Evolutionary conservation across 2,329 filamentous ascomycete species (phyloP).

Genomic region (Exophiala lecanii-corni): DNA sequence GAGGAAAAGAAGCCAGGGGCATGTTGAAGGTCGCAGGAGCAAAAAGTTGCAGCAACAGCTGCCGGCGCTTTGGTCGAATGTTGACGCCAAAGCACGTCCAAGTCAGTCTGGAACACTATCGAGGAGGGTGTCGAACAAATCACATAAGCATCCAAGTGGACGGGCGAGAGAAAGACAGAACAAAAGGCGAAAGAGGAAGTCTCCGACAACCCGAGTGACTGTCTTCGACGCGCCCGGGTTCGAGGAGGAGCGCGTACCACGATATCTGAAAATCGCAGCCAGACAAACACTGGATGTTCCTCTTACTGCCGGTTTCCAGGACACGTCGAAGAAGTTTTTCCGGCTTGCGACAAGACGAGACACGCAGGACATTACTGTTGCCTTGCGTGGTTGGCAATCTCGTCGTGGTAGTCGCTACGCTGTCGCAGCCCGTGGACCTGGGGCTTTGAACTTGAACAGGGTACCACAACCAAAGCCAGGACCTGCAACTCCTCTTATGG

Average conservation of each 20-base stretch:
- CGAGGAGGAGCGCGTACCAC: constrained; percentile 36
- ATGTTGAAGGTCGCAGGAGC: neutral
- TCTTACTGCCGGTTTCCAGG: constrained; percentile 36
- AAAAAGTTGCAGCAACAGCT: constrained; percentile 15
- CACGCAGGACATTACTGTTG: constrained; percentile 50
- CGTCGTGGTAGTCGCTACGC: neutral
- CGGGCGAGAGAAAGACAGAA: neutral
- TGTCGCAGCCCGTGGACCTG: neutral
- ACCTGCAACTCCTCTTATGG: no score
- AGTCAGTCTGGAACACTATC: neutral
- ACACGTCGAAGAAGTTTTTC: constrained; percentile 49
- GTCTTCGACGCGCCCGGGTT: constrained; percentile 25
- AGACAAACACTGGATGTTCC: constrained; percentile 47
- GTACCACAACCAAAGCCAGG: no score
- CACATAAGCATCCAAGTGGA: neutral
- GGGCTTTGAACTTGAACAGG: no score
- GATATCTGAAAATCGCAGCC: constrained; percentile 53
- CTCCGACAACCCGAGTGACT: constrained; percentile 12
- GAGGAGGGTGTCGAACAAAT: neutral
- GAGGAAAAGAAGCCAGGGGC: constrained; percentile 6
- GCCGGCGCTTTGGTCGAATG: constrained; percentile 3
- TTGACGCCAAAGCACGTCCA: neutral
- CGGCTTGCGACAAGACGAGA: constrained; percentile 49
- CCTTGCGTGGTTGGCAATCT: constrained; percentile 48
- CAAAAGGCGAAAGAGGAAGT: constrained; percentile 14